These are phyloP conservation scores for Aspergillus sp. DNA, from an alignment of 2,329 filamentous ascomycete genomes.

Conservation along the genomic window DNA sequence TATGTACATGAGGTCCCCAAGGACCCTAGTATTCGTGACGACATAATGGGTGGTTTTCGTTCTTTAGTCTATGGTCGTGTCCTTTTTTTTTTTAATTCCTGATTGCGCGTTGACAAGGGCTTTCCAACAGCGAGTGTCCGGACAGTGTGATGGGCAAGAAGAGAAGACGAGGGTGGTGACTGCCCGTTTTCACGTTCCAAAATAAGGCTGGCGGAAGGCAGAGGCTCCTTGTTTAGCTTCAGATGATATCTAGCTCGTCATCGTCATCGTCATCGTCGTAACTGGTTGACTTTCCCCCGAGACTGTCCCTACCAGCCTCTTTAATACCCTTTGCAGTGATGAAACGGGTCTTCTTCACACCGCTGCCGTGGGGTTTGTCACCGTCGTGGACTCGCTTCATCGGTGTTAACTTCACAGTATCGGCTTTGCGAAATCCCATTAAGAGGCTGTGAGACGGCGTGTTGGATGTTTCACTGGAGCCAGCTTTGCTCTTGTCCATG, in stretches of 20 bases:
- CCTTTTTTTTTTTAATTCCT: not conserved
- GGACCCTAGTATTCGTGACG: constrained; percentile 5
- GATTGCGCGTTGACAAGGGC: not conserved
- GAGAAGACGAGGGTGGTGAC: not conserved
- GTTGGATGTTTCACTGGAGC: not conserved
- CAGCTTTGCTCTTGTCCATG: not conserved
- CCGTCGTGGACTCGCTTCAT: constrained; percentile 38
- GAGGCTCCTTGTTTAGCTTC: not conserved
- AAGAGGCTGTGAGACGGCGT: constrained; percentile 18
- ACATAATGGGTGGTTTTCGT: not conserved
- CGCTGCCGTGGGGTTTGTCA: constrained; percentile 30
- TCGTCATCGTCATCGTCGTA: constrained; percentile 54
- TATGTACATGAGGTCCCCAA: not conserved
- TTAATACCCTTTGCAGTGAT: constrained; percentile 74
- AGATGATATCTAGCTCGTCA: constrained; percentile 50
- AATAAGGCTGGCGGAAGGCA: not conserved
- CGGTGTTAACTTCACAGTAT: constrained; percentile 39
- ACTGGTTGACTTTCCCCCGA: constrained; percentile 52
- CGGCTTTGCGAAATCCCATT: constrained; percentile 32
- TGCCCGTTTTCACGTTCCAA: not conserved
- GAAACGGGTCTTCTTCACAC: constrained; percentile 70
- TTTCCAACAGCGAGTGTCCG: not conserved
- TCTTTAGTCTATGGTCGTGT: not conserved
- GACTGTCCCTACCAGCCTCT: constrained; percentile 71
- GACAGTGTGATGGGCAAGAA: not conserved